phyloP scores from a whole-genome alignment of 169 alveolate species.

The Perkinsus marinus region DNA sequence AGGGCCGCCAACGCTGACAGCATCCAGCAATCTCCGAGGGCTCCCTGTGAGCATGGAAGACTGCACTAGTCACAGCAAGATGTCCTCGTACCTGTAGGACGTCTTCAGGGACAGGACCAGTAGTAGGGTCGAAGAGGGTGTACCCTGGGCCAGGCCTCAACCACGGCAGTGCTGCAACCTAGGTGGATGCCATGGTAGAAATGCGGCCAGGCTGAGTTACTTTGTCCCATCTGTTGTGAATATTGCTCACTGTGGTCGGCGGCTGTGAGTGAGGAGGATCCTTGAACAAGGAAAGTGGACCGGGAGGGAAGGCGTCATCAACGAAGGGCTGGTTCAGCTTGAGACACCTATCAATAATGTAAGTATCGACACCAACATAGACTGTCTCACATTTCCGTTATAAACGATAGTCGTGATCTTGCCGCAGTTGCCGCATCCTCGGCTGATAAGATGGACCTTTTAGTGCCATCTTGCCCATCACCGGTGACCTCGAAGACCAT shows the following conservation, averaged over 20 bases:
- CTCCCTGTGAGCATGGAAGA: neutral
- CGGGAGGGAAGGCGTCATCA: neutral
- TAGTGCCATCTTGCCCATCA: too few species aligned
- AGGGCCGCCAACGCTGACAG: neutral
- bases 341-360: neutral
- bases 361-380: neutral
- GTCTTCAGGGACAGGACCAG: neutral
- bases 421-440: neutral
- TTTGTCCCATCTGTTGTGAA: neutral
- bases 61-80: too few species aligned
- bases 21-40: neutral
- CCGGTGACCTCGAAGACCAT: neutral
- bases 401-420: neutral
- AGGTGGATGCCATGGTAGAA: too few species aligned
- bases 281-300: neutral
- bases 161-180: neutral
- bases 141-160: neutral
- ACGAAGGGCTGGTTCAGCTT: neutral
- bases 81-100: neutral
- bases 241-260: neutral
- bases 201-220: too few species aligned
- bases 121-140: neutral
- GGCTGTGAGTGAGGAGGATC: neutral
- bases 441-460: neutral
- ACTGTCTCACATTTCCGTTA: neutral